Percentiles rank a stretch among this genome's conserved stretches.
Evolutionary conservation across 768 basidiomycete species (phyloP).

Genomic region (Trametopsis cervina): DNA sequence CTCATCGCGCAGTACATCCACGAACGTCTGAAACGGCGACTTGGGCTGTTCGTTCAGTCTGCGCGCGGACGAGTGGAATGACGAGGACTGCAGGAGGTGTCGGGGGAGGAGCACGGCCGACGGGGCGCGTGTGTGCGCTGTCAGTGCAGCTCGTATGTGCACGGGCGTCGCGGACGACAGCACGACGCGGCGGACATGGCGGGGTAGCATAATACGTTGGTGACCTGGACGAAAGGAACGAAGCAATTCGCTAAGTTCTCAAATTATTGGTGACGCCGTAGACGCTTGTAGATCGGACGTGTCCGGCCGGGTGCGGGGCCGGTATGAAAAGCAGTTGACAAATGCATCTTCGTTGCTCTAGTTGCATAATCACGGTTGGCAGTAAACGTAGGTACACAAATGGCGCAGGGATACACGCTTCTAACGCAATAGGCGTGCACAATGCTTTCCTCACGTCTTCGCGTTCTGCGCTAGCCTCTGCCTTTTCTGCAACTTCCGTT

Average conservation of each 20-base stretch:
- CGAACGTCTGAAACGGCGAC: conserved; percentile 95
- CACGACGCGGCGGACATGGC: conserved; percentile 37
- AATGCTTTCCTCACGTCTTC: too few species aligned
- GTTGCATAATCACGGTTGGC: too few species aligned
- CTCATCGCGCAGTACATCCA: conserved; percentile 90
- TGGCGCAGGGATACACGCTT: too few species aligned
- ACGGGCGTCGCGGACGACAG: conserved; percentile 23
- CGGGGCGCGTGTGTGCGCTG: conserved; percentile 14
- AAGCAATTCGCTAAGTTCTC: not conserved
- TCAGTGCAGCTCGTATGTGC: conserved; percentile 20
- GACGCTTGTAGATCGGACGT: not conserved
- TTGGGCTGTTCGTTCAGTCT: conserved; percentile 65
- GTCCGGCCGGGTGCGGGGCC: too few species aligned
- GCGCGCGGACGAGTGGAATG: conserved; percentile 60
- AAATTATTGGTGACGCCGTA: not conserved
- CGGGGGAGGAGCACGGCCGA: conserved; percentile 27
- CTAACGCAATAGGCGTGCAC: too few species aligned
- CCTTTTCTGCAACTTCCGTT: conserved; percentile 6
- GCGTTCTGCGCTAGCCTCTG: not conserved
- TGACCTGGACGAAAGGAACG: not conserved
- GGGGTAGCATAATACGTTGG: conserved; percentile 35
- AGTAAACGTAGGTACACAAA: too few species aligned
- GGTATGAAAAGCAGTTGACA: too few species aligned
- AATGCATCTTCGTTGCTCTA: too few species aligned
- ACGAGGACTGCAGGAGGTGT: conserved; percentile 9